Percentiles rank a stretch among this genome's conserved stretches.
Conservation (phyloP, 129 eudicot species). For the Artemisia argyi region DNA sequence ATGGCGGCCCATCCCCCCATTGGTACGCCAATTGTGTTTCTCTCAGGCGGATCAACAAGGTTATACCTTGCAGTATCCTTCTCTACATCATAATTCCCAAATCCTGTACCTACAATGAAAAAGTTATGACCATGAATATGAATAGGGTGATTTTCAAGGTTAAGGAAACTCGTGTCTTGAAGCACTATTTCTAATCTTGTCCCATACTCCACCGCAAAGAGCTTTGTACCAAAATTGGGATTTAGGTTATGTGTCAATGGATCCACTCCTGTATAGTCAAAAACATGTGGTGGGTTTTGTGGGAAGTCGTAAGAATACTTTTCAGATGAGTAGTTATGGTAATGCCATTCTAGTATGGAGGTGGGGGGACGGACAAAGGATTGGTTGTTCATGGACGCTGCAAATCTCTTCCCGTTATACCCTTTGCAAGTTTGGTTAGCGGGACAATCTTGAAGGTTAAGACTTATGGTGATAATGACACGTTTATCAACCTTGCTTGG, state of each 20-base stretch:
- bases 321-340: conserved; percentile 29
- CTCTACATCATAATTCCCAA: conserved; percentile 53
- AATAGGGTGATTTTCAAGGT: conserved; percentile 77
- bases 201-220: conserved; percentile 58
- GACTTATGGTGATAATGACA: conserved; percentile 57
- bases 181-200: conserved; percentile 66
- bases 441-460: conserved; percentile 81
- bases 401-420: conserved; percentile 36
- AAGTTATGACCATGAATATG: conserved; percentile 85
- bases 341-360: conserved; percentile 62
- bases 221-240: conserved; percentile 54
- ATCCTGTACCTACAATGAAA: conserved; percentile 68
- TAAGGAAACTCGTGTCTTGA: conserved; percentile 70
- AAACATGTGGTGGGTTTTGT: conserved; percentile 52
- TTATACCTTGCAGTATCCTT: conserved; percentile 52
- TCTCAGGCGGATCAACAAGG: conserved; percentile 79
- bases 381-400: conserved; percentile 80
- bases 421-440: conserved; percentile 63
- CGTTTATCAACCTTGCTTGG: conserved; percentile 65
- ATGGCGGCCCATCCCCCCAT: conserved; percentile 85
- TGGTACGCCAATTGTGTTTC: conserved; percentile 85
- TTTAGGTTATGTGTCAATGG: conserved; percentile 61
- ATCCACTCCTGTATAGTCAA: conserved; percentile 67
- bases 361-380: conserved; percentile 59
- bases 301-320: conserved; percentile 42